Evolutionary conservation across 2,329 filamentous ascomycete species (phyloP).

Genomic region (Colletotrichum siamense): DNA sequence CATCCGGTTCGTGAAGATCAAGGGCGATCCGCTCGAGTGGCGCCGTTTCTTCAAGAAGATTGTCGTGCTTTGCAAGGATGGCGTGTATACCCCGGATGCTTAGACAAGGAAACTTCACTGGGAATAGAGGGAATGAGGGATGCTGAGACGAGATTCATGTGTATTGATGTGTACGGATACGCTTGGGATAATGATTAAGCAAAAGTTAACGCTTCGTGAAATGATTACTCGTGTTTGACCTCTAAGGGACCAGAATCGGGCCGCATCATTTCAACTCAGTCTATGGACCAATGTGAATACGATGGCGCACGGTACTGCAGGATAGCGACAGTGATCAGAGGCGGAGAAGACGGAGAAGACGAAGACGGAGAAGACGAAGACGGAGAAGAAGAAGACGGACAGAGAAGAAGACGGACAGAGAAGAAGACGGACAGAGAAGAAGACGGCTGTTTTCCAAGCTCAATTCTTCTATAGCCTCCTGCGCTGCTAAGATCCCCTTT

Average conservation of each 20-base stretch:
- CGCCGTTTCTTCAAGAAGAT: constrained; percentile 95
- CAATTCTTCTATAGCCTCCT: background rate
- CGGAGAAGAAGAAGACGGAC: too few relatives aligned
- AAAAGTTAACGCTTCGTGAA: background rate
- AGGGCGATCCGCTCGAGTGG: constrained; percentile 97
- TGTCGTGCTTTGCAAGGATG: constrained; percentile 86
- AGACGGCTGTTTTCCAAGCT: background rate
- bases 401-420: too few relatives aligned
- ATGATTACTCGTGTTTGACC: background rate
- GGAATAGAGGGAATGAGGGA: background rate
- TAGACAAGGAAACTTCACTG: constrained; percentile 28
- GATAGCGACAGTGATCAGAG: too few relatives aligned
- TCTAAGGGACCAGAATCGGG: too few relatives aligned
- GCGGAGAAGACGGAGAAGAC: too few relatives aligned
- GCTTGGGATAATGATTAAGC: background rate
- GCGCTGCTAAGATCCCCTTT: background rate
- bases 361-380: too few relatives aligned
- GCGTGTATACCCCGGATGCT: constrained; percentile 64
- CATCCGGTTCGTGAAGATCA: constrained; percentile 90
- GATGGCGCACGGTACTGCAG: too few relatives aligned
- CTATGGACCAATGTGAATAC: too few relatives aligned
- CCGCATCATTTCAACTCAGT: too few relatives aligned
- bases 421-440: too few relatives aligned
- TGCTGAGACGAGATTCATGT: constrained; percentile 3
- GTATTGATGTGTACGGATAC: constrained; percentile 9